These are phyloP conservation scores for Miamiensis avidus DNA, from an alignment of 169 alveolate species.

Conservation along the genomic window DNA sequence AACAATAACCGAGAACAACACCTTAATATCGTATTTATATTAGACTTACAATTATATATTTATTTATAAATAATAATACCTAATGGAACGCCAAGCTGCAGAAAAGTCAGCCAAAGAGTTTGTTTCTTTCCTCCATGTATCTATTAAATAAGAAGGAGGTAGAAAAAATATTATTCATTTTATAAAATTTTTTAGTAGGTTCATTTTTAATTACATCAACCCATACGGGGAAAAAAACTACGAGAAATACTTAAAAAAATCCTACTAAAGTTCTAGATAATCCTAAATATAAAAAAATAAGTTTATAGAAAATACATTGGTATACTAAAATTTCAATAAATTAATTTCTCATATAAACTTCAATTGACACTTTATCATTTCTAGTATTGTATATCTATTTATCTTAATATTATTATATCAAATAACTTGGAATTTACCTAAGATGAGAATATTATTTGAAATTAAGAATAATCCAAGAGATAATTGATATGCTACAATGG, in stretches of 20 bases:
- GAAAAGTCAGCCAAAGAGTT: constrained; percentile 66
- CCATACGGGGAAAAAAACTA: constrained; percentile 86
- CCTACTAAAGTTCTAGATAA: constrained; percentile 61
- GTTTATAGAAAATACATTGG: too few relatives aligned
- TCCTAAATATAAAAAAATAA: too few relatives aligned
- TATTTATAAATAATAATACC: constrained; percentile 33
- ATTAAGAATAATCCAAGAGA: constrained; percentile 48
- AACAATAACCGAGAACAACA: constrained; percentile 52
- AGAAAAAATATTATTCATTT: neutral
- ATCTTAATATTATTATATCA: too few relatives aligned
- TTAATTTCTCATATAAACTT: too few relatives aligned
- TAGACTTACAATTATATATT: too few relatives aligned
- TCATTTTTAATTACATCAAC: constrained; percentile 56
- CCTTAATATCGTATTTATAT: neutral
- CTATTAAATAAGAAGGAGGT: neutral
- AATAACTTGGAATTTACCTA: too few relatives aligned
- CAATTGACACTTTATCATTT: too few relatives aligned
- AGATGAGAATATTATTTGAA: neutral
- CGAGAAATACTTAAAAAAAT: constrained; percentile 66
- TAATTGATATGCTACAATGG: constrained; percentile 30
- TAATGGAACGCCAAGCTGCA: constrained; percentile 60
- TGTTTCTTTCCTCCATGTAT: constrained; percentile 46
- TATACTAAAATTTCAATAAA: too few relatives aligned
- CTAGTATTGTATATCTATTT: too few relatives aligned
- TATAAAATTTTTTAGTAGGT: neutral